Base-by-base conservation (phyloP, 75 land plant species). In the Sequoiadendron giganteum region DNA sequence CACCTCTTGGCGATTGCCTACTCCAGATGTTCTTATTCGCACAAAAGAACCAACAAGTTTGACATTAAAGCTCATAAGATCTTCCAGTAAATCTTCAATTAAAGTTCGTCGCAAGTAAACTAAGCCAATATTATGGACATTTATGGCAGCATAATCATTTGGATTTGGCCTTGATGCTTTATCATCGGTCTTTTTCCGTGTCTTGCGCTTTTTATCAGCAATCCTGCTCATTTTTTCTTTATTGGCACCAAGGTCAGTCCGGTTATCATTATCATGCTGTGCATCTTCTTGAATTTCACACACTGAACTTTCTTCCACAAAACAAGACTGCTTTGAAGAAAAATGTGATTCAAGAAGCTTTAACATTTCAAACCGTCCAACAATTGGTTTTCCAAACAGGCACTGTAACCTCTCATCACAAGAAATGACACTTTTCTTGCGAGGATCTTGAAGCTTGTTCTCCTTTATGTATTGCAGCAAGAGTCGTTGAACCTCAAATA, bases 281-380 rank as follows among this genome's bases (percentile, higher is more conserved):
- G 89, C 86, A 30, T 87, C 94, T 21, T 91, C 93, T 73, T 89
- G 90, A 55, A 75, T 86, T 84, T 90, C 92, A 87, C 89, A 91
- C 36, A 52, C 88, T n/a, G 83, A 85, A 54, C n/a, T 85, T 85
- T 39, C 86, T 85, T 85, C 58, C 6, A 30, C 85, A 70, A 87
- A 88, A 39, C 85, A 70, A 86, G 91, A 92, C 47, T 89, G 91
- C 88, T 91, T 93, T 15, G 86, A 77, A 75, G 93, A 89, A 86
- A 96, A 93, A 83, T 98, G 99, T 10, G 92, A 92, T 65, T 96
- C 95, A 43, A 98, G 93, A 90, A 96, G 94, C 89, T 96, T 97
- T 88, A 97, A 90, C 99, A 98, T 97, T 91, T 97, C 97, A 94
- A 95, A 93, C 89, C 96, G 99, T n/a, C 96, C 96, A 72, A 97